phyloP scores from a whole-genome alignment of 163 green algal species.

The Coccomyxa subellipsoidea region DNA sequence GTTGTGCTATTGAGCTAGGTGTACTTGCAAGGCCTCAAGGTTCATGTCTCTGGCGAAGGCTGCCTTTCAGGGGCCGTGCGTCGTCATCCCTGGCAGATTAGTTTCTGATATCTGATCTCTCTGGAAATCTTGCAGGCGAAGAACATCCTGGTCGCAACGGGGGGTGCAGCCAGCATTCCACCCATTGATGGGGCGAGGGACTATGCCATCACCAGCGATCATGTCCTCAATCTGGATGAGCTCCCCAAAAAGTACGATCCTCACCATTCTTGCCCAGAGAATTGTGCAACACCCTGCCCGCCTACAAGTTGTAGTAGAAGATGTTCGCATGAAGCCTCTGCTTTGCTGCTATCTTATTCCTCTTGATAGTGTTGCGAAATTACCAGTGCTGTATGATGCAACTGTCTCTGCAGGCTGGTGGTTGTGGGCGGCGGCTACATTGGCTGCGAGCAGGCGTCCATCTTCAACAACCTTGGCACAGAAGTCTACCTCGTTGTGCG shows the following conservation, averaged over 20 bases:
- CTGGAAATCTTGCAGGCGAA: slow-evolving; percentile 46
- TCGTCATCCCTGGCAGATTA: no score
- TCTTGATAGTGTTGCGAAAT: not conserved
- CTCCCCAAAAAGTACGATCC: slow-evolving; percentile 31
- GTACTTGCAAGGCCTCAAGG: no score
- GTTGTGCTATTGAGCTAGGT: no score
- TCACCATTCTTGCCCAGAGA: not conserved
- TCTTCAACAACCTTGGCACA: slow-evolving; percentile 75
- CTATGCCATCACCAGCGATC: slow-evolving; percentile 84
- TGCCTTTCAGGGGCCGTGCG: not conserved
- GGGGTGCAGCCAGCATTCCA: slow-evolving; percentile 41
- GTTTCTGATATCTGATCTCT: no score
- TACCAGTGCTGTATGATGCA: no score
- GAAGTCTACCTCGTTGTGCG: slow-evolving; percentile 78
- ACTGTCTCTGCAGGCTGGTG: slow-evolving; percentile 30
- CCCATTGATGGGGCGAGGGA: slow-evolving; percentile 68
- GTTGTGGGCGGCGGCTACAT: slow-evolving; percentile 86
- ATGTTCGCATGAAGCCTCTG: not conserved
- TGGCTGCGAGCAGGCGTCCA: slow-evolving; percentile 84
- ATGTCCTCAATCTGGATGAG: slow-evolving; percentile 73
- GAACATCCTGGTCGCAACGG: slow-evolving; percentile 75
- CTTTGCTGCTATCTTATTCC: not conserved
- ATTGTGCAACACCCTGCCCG: no score
- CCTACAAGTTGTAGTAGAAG: no score
- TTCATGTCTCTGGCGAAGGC: no score